phyloP scores from a whole-genome alignment of 768 basidiomycete genomes.

The Heimioporus sp. region DNA sequence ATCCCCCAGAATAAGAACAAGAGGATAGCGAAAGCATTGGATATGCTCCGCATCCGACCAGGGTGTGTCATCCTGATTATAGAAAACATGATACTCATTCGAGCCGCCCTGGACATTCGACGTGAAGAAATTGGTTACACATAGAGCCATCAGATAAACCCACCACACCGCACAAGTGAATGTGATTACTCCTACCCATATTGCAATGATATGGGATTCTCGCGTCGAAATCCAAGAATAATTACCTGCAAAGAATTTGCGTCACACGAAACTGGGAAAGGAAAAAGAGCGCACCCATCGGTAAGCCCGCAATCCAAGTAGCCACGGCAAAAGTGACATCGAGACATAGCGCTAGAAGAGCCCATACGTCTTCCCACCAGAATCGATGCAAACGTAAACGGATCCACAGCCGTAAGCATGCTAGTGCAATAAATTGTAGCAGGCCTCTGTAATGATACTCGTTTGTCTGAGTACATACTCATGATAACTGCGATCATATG shows the following conservation, averaged over 20 bases:
- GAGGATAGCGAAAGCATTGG: background rate
- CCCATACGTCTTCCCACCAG: constrained; percentile 17
- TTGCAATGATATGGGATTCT: background rate
- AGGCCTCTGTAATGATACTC: too few relatives aligned
- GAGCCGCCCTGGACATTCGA: constrained; percentile 4
- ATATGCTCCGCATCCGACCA: background rate
- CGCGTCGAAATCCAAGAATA: constrained; percentile 2
- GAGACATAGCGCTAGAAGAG: constrained; percentile 1
- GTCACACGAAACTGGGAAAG: background rate
- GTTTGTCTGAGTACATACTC: constrained; percentile 3
- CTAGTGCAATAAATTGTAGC: background rate
- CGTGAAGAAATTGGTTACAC: too few relatives aligned
- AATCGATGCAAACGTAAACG: constrained; percentile 5
- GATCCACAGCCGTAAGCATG: constrained; percentile 6
- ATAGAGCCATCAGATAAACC: background rate
- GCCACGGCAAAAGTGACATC: constrained; percentile 5
- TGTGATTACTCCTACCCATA: constrained; percentile 5
- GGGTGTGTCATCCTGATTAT: constrained; percentile 4
- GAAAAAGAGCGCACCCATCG: constrained; percentile 2
- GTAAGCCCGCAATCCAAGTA: constrained; percentile 5
- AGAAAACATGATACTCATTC: constrained; percentile 18
- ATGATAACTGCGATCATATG: constrained; percentile 2
- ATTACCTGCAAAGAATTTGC: background rate
- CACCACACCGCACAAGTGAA: constrained; percentile 8
- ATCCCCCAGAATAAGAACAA: constrained; percentile 12